Evolutionary conservation across 148 eudicot species (phyloP), one percentile per base, ranked within the genome.

Genomic region (Fallopia convolvulus): DNA sequence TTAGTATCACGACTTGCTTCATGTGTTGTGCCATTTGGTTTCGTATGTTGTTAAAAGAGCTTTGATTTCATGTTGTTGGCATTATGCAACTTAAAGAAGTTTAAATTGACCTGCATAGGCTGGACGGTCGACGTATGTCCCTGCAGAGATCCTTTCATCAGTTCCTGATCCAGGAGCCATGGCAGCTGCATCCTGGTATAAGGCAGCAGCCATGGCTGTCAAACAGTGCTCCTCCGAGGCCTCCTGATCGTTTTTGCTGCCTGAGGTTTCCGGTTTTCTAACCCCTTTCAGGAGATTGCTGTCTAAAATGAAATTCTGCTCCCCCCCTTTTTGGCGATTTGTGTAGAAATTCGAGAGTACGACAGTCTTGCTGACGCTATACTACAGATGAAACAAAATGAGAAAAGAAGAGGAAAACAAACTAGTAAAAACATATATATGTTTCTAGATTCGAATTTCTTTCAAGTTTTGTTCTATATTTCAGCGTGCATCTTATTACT

Each of bases 101-200:
- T 65, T 72, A 48, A 6, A 40, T 50, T 61, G 40, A 44, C 52
- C 18, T 76, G 76, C 71, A 68, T 80, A 95, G 99, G 99, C 97
- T 72, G 99, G 99, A 36, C 97, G 99, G 55, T 92, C 99, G 33
- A 81, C 90, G 1, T 95, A 95, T 77, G 79, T 95, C 15, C 83
- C 99, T 36, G 84, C 70, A 42, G 89, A 87, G 70, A 83, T 85
- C 78, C 94, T 95, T 74, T 85, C 92, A 76, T 79, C 88, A 3
- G 96, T 92, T 84, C 94, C 99, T 2, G 99, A 92, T 79, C 99
- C 99, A 23, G 99, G 97, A 49, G 99, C 99, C 65, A 86, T 95
- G 94, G 99, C 99, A 80, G 97, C 97, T 80, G 99, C 99, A 75
- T 76, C 91, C 61, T 95, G 99, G 99, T 95, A 90, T 75, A 80